Percentiles rank a stretch among this genome's conserved stretches.
Conservation (phyloP, 306 rosid species). For the Lupinus albus region DNA sequence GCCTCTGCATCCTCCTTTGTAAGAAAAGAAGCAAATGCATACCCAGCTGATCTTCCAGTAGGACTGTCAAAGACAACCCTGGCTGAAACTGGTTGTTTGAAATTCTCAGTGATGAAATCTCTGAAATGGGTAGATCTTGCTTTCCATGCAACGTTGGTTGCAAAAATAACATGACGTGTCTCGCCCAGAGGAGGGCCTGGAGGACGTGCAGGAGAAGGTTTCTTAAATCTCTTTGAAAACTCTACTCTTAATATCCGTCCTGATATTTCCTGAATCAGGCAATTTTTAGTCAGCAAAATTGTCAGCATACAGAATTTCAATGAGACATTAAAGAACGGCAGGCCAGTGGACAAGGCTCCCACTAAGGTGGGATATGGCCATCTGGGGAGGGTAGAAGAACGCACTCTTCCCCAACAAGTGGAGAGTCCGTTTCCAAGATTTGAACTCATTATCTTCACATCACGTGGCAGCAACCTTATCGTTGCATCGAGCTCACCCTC, state of each 20-base stretch:
- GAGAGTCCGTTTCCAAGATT: too few species aligned
- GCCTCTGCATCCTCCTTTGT: constrained; percentile 79
- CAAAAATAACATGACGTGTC: constrained; percentile 65
- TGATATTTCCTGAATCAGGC: constrained; percentile 62
- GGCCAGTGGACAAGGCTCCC: too few species aligned
- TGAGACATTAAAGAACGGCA: constrained; percentile 15
- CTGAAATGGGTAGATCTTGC: constrained; percentile 76
- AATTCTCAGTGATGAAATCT: constrained; percentile 64
- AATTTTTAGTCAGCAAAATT: constrained; percentile 35
- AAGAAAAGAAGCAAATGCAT: constrained; percentile 79
- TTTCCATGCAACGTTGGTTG: constrained; percentile 82
- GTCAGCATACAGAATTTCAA: constrained; percentile 19
- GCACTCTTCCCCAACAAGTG: too few species aligned
- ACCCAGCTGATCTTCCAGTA: constrained; percentile 71
- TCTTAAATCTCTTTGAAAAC: constrained; percentile 71
- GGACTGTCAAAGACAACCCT: constrained; percentile 79
- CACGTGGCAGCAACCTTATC: too few species aligned
- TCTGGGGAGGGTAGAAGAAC: too few species aligned
- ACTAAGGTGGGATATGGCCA: too few species aligned
- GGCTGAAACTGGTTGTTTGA: constrained; percentile 73
- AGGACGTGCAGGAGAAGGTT: constrained; percentile 65
- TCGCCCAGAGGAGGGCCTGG: constrained; percentile 54
- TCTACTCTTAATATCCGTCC: constrained; percentile 72
- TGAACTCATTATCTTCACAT: too few species aligned
- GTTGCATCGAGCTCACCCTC: too few species aligned